A percentile compares a stretch with the other conserved stretches of the same genome.
phyloP scores from a whole-genome alignment of 2,329 filamentous ascomycete species.

The Aspergillus novofumigatus region DNA sequence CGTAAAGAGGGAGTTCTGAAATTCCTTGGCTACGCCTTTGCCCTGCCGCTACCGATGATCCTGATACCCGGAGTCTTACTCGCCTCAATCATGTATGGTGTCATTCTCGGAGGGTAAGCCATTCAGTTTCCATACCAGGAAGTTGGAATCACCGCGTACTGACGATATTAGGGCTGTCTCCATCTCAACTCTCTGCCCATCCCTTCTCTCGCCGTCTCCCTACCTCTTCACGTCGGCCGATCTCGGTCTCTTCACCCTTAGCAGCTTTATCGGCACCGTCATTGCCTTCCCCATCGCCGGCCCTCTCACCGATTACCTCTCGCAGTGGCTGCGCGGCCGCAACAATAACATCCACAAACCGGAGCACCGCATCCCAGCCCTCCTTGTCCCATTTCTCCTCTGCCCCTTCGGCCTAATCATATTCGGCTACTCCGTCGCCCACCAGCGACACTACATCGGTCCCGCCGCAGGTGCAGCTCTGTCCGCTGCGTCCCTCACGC shows the following conservation, averaged over 20 bases:
- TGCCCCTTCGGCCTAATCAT: conserved; percentile 31
- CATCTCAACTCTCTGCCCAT: conserved; percentile 25
- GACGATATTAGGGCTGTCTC: conserved; percentile 15
- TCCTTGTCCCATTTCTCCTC: conserved; percentile 36
- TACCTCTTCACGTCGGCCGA: conserved; percentile 28
- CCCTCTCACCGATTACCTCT: conserved; percentile 38
- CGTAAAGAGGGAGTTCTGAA: conserved; percentile 15
- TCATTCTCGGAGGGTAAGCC: conserved; percentile 23
- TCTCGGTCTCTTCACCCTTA: conserved; percentile 26
- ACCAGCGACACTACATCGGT: conserved; percentile 18
- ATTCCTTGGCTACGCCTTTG: conserved; percentile 13
- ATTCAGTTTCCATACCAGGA: background rate
- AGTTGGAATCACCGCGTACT: conserved; percentile 2
- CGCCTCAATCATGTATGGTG: conserved; percentile 25
- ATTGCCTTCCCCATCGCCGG: conserved; percentile 37
- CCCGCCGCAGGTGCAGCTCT: conserved; percentile 28
- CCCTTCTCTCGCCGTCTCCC: conserved; percentile 27
- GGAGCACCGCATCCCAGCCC: conserved; percentile 37
- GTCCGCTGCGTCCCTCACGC: conserved; percentile 23
- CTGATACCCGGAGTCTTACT: conserved; percentile 21
- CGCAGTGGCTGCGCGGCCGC: conserved; percentile 30
- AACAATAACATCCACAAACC: conserved; percentile 36
- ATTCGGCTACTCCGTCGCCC: conserved; percentile 28
- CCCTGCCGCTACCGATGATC: conserved; percentile 23
- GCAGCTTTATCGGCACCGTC: conserved; percentile 37